Evolutionary conservation across 208 protist species (phyloP).

Genomic region (Trypanosoma lewisi): DNA sequence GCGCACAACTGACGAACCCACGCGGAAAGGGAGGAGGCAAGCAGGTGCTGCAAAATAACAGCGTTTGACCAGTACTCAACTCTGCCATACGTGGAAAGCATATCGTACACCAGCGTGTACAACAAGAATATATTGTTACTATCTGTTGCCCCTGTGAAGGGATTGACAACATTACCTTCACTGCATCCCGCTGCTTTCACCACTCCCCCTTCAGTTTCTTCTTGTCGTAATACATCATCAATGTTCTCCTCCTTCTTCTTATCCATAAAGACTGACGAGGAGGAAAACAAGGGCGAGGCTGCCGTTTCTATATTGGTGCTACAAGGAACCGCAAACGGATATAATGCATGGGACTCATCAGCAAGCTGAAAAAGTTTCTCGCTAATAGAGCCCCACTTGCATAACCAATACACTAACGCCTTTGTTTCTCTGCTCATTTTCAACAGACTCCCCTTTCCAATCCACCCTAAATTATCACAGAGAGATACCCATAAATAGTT

Average conservation of each 20-base stretch:
- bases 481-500: slow-evolving; percentile 26
- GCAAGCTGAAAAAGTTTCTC: slow-evolving; percentile 15
- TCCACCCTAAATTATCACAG: neutral
- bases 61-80: slow-evolving; percentile 21
- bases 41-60: slow-evolving; percentile 27
- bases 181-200: neutral
- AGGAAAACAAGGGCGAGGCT: too few species aligned
- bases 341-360: slow-evolving; percentile 9
- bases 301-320: neutral
- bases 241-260: neutral
- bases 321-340: slow-evolving; percentile 13
- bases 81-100: slow-evolving; percentile 21
- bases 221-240: neutral
- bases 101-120: slow-evolving; percentile 22
- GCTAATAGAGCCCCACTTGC: slow-evolving; percentile 21
- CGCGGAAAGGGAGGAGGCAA: slow-evolving; percentile 41
- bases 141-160: slow-evolving; percentile 11
- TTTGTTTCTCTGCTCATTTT: slow-evolving; percentile 9
- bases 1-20: slow-evolving; percentile 54
- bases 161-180: neutral
- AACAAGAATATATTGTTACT: slow-evolving; percentile 14
- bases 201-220: neutral
- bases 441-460: neutral
- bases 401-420: slow-evolving; percentile 16
- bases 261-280: neutral